Evolutionary conservation across 176 grass and related monocot species (phyloP).

Genomic region (Eragrostis curvula): DNA sequence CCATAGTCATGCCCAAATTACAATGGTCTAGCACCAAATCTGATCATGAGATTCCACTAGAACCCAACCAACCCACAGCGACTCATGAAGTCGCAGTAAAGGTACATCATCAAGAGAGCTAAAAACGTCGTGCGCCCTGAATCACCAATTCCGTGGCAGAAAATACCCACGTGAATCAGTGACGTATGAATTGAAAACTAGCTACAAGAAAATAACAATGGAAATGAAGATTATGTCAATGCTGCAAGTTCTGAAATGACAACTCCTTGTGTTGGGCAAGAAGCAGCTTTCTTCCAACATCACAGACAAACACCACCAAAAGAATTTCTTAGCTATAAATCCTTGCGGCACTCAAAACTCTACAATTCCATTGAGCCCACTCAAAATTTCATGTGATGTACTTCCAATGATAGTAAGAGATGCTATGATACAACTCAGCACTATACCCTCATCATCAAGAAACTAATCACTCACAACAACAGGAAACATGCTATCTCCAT

Average conservation of each 20-base stretch:
- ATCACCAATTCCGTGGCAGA: neutral
- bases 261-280: too few species aligned
- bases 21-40: neutral
- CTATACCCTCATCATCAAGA: conserved; percentile 21
- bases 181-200: neutral
- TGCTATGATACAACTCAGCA: conserved; percentile 30
- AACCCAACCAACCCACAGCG: neutral
- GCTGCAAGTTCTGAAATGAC: neutral
- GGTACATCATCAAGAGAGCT: neutral
- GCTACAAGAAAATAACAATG: neutral
- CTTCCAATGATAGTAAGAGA: conserved; percentile 34
- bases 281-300: conserved; percentile 28
- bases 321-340: neutral
- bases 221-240: neutral
- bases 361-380: conserved; percentile 41
- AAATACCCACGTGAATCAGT: neutral
- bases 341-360: conserved; percentile 2
- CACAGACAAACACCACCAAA: neutral
- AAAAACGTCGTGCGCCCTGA: neutral
- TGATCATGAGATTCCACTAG: neutral
- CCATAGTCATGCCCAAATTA: neutral
- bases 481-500: conserved; percentile 35
- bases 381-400: conserved; percentile 20
- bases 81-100: neutral
- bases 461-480: conserved; percentile 2